Base-by-base conservation (phyloP, 805 yeast genomes). In the Starmerella apis region DNA sequence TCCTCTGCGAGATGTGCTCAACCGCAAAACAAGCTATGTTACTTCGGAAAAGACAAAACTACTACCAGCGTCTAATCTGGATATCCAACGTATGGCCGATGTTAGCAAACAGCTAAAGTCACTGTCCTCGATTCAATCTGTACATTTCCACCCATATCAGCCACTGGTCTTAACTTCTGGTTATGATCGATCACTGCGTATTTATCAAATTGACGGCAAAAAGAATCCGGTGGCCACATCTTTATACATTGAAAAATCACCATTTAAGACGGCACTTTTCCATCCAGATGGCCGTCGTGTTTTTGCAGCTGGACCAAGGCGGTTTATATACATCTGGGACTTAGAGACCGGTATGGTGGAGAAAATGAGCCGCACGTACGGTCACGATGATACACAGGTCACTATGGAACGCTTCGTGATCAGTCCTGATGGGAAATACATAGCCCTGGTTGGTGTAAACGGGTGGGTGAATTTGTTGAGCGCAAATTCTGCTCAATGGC, bases 311-410 rank as follows among this genome's bases (percentile, higher is more conserved):
- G 98, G 97, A 52, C 79, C 96, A 68, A 78, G 98, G 70, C 75
- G 85, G 51, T 88, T 81, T 63, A 81, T 92, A 86, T 86, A 83
- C 68, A 80, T 86, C 44, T 88, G 97, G 95, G 88, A 87, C 65
- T 71, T 92, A 46, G 77, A 78, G 14, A 69, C 75, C 1, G 87
- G 90, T 11, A 72, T 71, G 18, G 78, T 87, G 39, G 95, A 87
- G 57, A 92, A 88, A 67, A 79, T 92, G 36, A 78, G 84, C 48
- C 78, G 96, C 66, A 68, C 90, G 73, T 90, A 88, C 64, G 98
- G 98, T 3, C 95, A 88, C 61, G 95, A 86, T 62, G 47, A 54
- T 14, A 78, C 81, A 31, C 97, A 90, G 69, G 76, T 77, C 58
- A 81, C 94, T 9, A 86, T 87, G 74, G 98, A 92, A 65, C 75